Evolutionary conservation across 805 yeast genomes (phyloP).

Genomic region (Candida quercuum): DNA sequence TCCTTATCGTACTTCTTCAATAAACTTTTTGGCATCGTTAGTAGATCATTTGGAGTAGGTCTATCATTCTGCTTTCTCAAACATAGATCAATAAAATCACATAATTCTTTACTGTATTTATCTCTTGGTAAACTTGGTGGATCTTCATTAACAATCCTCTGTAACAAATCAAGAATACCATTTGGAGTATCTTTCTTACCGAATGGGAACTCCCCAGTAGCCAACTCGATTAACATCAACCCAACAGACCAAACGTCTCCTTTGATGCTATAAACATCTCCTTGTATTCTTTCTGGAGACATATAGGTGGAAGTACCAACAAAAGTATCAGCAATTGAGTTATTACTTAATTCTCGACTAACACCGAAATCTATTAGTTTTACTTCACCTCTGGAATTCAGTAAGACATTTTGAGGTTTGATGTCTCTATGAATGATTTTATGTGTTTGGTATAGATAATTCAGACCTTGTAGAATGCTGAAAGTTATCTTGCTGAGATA

Average conservation of each 20-base stretch:
- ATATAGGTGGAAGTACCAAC: slow-evolving; percentile 97
- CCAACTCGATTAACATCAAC: slow-evolving; percentile 80
- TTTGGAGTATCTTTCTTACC: slow-evolving; percentile 62
- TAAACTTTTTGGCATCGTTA: slow-evolving; percentile 33
- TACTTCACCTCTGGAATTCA: slow-evolving; percentile 81
- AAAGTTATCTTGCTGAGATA: slow-evolving; percentile 70
- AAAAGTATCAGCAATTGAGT: slow-evolving; percentile 91
- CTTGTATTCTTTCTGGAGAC: slow-evolving; percentile 97
- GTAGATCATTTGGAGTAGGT: slow-evolving; percentile 67
- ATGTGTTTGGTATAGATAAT: slow-evolving; percentile 76
- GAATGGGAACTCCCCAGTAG: slow-evolving; percentile 81
- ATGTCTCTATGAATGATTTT: slow-evolving; percentile 93
- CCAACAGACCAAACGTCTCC: slow-evolving; percentile 98
- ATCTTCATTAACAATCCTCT: slow-evolving; percentile 88
- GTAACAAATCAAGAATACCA: slow-evolving; percentile 85
- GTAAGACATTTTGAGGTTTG: slow-evolving; percentile 88
- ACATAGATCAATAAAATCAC: slow-evolving; percentile 70
- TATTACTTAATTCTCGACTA: slow-evolving; percentile 78
- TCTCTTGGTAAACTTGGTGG: slow-evolving; percentile 65
- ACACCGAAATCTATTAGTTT: slow-evolving; percentile 98
- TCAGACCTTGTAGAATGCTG: slow-evolving; percentile 74
- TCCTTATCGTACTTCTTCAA: slow-evolving; percentile 27
- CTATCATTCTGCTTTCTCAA: slow-evolving; percentile 63
- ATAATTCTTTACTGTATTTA: slow-evolving; percentile 39
- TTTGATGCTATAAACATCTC: slow-evolving; percentile 87